These are phyloP conservation scores for Ascodesmis nigricans DNA, from an alignment of 495 filamentous ascomycete species.

Conservation along the genomic window DNA sequence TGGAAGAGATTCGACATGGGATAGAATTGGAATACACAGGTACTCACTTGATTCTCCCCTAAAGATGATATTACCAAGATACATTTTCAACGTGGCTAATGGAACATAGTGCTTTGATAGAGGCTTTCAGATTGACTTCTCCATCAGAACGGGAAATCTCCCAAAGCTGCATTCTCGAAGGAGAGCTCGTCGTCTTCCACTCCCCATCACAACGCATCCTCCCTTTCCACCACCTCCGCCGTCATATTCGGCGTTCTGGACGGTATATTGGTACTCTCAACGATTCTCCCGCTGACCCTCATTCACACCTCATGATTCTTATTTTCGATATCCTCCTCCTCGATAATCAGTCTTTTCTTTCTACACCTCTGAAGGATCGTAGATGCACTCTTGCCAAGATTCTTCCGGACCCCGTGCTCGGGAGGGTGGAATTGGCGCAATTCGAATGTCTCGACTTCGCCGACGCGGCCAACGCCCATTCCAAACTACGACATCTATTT, in stretches of 20 bases:
- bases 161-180: constrained; percentile 51
- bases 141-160: constrained; percentile 33
- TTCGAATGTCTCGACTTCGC: constrained; percentile 35
- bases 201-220: constrained; percentile 31
- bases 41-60: constrained; percentile 16
- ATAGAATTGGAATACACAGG: constrained; percentile 38
- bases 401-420: constrained; percentile 38
- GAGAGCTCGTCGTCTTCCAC: constrained; percentile 59
- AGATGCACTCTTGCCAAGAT: constrained; percentile 33
- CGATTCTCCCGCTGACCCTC: constrained; percentile 29
- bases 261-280: constrained; percentile 39
- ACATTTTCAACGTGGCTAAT: no score
- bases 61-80: not conserved
- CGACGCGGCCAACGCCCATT: constrained; percentile 22
- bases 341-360: constrained; percentile 45
- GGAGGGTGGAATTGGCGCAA: no score
- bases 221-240: constrained; percentile 59
- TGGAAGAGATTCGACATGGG: constrained; percentile 63
- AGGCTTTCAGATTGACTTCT: constrained; percentile 35
- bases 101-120: constrained; percentile 25
- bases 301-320: constrained; percentile 51
- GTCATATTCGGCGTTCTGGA: constrained; percentile 55
- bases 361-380: constrained; percentile 32
- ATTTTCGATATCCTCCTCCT: constrained; percentile 59
- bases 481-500: constrained; percentile 37